Base-by-base conservation (phyloP, 352 stramenopile species). In the Blastocystis sp. region DNA sequence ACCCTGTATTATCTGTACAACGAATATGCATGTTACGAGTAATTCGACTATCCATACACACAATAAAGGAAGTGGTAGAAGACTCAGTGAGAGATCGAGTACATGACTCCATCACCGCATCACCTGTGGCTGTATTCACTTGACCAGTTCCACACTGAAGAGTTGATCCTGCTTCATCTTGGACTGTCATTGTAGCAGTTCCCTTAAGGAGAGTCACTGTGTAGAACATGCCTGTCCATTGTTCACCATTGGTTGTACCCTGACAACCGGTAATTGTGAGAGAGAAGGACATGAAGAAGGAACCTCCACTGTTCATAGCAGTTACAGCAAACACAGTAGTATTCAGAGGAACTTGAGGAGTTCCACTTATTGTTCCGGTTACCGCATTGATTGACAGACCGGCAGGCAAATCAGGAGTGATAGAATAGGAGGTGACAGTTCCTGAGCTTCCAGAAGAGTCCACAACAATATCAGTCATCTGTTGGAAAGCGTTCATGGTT, bases 361-460 rank as follows among this genome's bases (percentile, higher is more conserved):
- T 62, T 68, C 73, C 73, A 4, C 15, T 35, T n/a, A 84, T 84
- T 3, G 19, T 24, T 24, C 73, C 73, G 2, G 73, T 84, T 4
- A 19, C 30, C 42, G 15, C 13, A 60, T 84, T 60, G 58, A 84
- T 30, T 19, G 15, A 37, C 54, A 84, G 37, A 27, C 73, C 73
- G 11, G 9, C 19, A 30, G 73, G 73, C 42, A 84, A 54, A 2
- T 4, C 24, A n/a, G 73, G 73, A 84, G n/a, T 48, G 19, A 84
- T 60, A 1, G 33, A 19, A 33, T 37, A 84, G 15, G 73, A 51
- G 4, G 42, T 35, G 17, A 37, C 60, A 33, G 60, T 44, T 62
- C 56, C 27, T 62, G 56, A 17, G 3, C 15, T 35, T 13, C 57
- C 57, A 35, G n/a, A 9, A 27, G 13, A 17, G 24, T 37, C 22